These are phyloP conservation scores for Moricandia moricandioides DNA, from an alignment of 345 rosid species.

Conservation along the genomic window DNA sequence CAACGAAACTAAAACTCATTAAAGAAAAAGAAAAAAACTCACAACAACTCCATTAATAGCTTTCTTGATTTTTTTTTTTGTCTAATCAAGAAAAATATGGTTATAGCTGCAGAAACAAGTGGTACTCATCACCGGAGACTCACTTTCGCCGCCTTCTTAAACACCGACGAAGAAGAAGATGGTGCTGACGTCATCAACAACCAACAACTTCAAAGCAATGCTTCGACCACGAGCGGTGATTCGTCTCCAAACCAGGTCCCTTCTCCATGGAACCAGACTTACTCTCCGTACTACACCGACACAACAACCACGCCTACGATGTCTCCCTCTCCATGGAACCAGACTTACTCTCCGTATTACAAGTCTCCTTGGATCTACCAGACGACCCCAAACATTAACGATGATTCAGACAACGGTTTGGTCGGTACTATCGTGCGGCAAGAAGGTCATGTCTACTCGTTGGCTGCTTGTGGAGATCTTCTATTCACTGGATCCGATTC, in stretches of 20 bases:
- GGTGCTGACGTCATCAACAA: conserved; percentile 8
- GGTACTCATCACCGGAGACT: conserved; percentile 42
- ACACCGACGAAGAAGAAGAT: conserved; percentile 42
- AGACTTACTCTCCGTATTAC: conserved; percentile 45
- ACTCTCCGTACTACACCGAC: conserved; percentile 52
- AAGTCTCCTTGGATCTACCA: conserved; percentile 49
- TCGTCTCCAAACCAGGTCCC: conserved; percentile 45
- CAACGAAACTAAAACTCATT: conserved; percentile 9
- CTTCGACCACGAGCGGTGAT: conserved; percentile 44
- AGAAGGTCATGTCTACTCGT: conserved; percentile 67
- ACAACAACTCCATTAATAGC: background rate
- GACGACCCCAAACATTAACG: conserved; percentile 9
- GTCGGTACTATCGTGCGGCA: conserved; percentile 58
- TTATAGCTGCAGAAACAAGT: conserved; percentile 18
- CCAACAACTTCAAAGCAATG: conserved; percentile 30
- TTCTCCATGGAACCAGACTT: conserved; percentile 53
- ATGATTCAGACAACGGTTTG: conserved; percentile 36
- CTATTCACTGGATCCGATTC: conserved; percentile 70
- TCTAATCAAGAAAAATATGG: conserved; percentile 15
- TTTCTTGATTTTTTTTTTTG: background rate
- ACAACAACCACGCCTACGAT: conserved; percentile 45
- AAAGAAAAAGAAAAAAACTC: background rate
- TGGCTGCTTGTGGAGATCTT: conserved; percentile 58
- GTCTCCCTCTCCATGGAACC: conserved; percentile 61
- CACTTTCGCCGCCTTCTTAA: conserved; percentile 56